Conservation (phyloP, 2,329 filamentous ascomycete species). For the Cercospora nicotianae region DNA sequence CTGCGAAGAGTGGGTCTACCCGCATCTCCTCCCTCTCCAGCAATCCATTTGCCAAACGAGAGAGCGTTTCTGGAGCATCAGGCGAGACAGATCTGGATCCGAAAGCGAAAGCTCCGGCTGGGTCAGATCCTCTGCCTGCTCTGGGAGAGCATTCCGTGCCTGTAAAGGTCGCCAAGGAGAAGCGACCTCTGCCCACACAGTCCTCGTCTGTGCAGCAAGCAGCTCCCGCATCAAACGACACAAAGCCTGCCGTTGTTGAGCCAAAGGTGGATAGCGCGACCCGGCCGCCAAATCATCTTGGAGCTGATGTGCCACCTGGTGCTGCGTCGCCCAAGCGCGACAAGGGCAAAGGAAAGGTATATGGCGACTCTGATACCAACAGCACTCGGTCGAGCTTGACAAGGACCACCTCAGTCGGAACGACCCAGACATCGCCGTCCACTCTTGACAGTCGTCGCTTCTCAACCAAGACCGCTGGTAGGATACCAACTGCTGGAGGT, state of each 20-base stretch:
- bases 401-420: conserved; percentile 14
- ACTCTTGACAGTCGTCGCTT: conserved; percentile 14
- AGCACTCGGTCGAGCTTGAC: conserved; percentile 18
- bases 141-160: not conserved
- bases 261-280: not conserved
- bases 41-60: conserved; percentile 15
- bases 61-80: conserved; percentile 13
- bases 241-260: conserved; percentile 6
- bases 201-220: not conserved
- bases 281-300: conserved; percentile 5
- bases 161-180: conserved; percentile 1
- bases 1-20: not conserved
- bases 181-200: conserved; percentile 8
- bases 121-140: conserved; percentile 14
- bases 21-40: conserved; percentile 13
- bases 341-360: conserved; percentile 19
- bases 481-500: conserved; percentile 10
- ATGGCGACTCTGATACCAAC: conserved; percentile 13
- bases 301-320: conserved; percentile 7
- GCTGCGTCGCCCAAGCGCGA: conserved; percentile 14
- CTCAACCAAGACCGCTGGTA: conserved; percentile 2
- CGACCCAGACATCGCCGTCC: conserved; percentile 14
- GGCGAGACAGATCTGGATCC: conserved; percentile 8
- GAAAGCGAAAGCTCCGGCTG: not conserved
- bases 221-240: not conserved